Evolutionary conservation across 129 eudicot species (phyloP).

Genomic region (Chrysanthemum makinoi): DNA sequence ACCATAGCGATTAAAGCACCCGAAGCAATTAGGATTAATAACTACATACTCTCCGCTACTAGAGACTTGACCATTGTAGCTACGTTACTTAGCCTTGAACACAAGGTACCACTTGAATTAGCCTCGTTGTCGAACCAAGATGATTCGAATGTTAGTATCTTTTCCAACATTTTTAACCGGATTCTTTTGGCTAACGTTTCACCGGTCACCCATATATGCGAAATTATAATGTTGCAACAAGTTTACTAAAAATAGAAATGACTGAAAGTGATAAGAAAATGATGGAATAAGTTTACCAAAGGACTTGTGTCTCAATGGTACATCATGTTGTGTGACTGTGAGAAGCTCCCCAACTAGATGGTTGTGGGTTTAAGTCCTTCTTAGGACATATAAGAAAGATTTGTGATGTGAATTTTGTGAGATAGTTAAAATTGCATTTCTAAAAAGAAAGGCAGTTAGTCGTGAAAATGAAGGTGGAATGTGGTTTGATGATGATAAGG

Average conservation of each 20-base stretch:
- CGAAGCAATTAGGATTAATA: too few relatives aligned
- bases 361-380: too few relatives aligned
- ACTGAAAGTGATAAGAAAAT: constrained; percentile 60
- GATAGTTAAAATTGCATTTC: too few relatives aligned
- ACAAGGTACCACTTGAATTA: constrained; percentile 71
- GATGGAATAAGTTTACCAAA: constrained; percentile 52
- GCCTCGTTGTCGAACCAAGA: constrained; percentile 93
- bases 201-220: constrained; percentile 94
- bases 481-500: too few relatives aligned
- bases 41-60: constrained; percentile 77
- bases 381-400: too few relatives aligned
- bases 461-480: too few relatives aligned
- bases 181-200: constrained; percentile 66
- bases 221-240: constrained; percentile 76
- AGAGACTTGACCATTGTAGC: constrained; percentile 89
- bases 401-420: too few relatives aligned
- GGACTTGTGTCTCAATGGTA: too few relatives aligned
- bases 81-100: constrained; percentile 73
- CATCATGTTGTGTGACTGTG: too few relatives aligned
- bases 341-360: too few relatives aligned
- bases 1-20: too few relatives aligned
- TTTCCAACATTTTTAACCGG: constrained; percentile 63
- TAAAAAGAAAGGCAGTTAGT: too few relatives aligned
- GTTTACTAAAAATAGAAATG: constrained; percentile 58
- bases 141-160: constrained; percentile 66